Percentiles rank a stretch among this genome's conserved stretches.
These are phyloP conservation scores for Solanum pimpinellifolium DNA, from an alignment of 257 asterid genomes.

Conservation along the genomic window DNA sequence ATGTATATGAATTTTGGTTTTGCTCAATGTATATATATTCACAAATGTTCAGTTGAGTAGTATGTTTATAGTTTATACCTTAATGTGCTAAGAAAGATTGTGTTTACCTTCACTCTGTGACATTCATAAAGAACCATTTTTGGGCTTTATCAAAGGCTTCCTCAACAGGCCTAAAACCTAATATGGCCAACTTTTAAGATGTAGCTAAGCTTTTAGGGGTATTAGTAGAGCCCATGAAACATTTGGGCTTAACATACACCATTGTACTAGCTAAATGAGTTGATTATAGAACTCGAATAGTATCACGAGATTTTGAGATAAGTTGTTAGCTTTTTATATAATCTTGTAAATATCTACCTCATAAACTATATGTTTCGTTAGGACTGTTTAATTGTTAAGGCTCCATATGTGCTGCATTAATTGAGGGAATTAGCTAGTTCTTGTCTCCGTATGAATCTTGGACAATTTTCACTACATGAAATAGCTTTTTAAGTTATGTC, in stretches of 20 bases:
- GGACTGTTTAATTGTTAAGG: neutral
- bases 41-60: neutral
- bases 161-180: neutral
- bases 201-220: neutral
- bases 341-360: neutral
- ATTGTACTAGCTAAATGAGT: neutral
- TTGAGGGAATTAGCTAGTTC: neutral
- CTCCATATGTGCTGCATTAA: neutral
- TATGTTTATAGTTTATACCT: neutral
- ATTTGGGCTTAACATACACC: neutral
- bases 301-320: neutral
- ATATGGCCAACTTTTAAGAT: neutral
- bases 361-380: neutral
- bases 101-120: neutral
- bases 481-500: neutral
- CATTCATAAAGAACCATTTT: neutral
- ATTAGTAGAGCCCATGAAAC: neutral
- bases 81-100: neutral
- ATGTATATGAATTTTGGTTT: slow-evolving; percentile 6
- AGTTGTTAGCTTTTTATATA: too few relatives aligned
- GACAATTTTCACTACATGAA: neutral
- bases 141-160: neutral
- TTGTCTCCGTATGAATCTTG: neutral
- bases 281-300: too few relatives aligned
- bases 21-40: neutral